Percentiles rank a stretch among this genome's conserved stretches.
Evolutionary conservation across 495 filamentous ascomycete species (phyloP).

Genomic region (Neurospora cerealis): DNA sequence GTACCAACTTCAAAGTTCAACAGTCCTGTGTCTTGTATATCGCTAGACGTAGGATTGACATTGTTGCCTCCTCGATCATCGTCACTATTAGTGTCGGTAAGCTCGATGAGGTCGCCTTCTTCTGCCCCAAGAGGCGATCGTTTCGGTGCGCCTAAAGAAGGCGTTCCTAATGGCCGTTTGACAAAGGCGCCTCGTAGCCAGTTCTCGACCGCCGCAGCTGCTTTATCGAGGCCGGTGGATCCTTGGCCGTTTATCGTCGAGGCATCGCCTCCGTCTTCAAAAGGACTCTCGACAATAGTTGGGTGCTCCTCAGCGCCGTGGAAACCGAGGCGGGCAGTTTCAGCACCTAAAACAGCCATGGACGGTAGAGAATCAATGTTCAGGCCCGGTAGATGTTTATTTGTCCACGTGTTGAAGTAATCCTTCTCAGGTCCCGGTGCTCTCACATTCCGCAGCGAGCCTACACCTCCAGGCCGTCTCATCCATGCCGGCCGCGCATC

Average conservation of each 20-base stretch:
- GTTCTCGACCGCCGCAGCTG: slow-evolving; percentile 74
- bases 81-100: slow-evolving; percentile 53
- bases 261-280: slow-evolving; percentile 32
- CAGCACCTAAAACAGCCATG: slow-evolving; percentile 41
- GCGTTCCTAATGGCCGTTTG: slow-evolving; percentile 38
- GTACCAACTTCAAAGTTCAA: slow-evolving; percentile 16
- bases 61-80: slow-evolving; percentile 28
- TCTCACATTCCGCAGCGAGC: slow-evolving; percentile 59
- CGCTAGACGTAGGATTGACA: background rate
- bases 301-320: slow-evolving; percentile 17
- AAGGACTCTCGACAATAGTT: slow-evolving; percentile 40
- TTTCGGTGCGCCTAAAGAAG: slow-evolving; percentile 31
- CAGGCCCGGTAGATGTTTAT: slow-evolving; percentile 63
- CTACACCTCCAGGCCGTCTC: slow-evolving; percentile 74
- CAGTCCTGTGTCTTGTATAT: slow-evolving; percentile 5
- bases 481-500: slow-evolving; percentile 43
- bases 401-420: slow-evolving; percentile 68
- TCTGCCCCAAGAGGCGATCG: slow-evolving; percentile 18
- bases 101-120: slow-evolving; percentile 72
- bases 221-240: slow-evolving; percentile 54
- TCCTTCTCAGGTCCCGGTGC: slow-evolving; percentile 74
- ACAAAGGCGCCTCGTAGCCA: slow-evolving; percentile 78
- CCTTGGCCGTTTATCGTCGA: slow-evolving; percentile 22
- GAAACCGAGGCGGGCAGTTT: slow-evolving; percentile 41
- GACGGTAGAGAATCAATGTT: slow-evolving; percentile 47